Percentiles rank a stretch among this genome's conserved stretches.
These are phyloP conservation scores for Phallus indusiatus DNA, from an alignment of 768 basidiomycete species.

Conservation along the genomic window DNA sequence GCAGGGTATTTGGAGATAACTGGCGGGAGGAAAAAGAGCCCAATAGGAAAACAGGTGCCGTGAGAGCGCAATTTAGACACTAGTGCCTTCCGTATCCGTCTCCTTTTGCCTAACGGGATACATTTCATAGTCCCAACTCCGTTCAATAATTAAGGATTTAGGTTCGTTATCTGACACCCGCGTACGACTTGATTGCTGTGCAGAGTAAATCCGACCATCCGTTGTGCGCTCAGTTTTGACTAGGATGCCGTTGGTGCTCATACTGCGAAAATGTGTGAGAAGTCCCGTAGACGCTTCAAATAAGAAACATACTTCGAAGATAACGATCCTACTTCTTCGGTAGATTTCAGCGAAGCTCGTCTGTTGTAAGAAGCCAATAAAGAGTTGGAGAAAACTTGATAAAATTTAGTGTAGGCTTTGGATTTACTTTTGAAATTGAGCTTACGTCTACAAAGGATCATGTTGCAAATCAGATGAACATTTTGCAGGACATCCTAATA, in stretches of 20 bases:
- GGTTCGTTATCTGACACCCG: background rate
- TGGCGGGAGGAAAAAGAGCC: too few relatives aligned
- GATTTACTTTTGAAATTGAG: background rate
- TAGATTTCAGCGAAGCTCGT: background rate
- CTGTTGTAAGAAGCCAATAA: background rate
- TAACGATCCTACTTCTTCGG: background rate
- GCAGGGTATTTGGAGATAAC: too few relatives aligned
- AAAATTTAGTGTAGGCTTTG: background rate
- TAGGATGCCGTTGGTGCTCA: background rate
- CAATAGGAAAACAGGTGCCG: too few relatives aligned
- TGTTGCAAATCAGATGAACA: background rate
- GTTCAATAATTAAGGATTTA: background rate
- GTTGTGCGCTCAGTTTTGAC: background rate
- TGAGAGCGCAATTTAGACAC: too few relatives aligned
- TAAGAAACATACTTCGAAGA: background rate
- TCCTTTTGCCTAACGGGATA: background rate
- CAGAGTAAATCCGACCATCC: background rate
- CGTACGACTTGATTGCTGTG: background rate
- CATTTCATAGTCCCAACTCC: background rate
- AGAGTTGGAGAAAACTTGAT: background rate
- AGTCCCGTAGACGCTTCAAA: background rate
- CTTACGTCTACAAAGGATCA: background rate
- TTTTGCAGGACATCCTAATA: background rate
- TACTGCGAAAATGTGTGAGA: background rate
- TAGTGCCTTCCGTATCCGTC: background rate